These are phyloP conservation scores for Stagonosporopsis rhizophila DNA, from an alignment of 2,329 filamentous ascomycete species.

Conservation along the genomic window DNA sequence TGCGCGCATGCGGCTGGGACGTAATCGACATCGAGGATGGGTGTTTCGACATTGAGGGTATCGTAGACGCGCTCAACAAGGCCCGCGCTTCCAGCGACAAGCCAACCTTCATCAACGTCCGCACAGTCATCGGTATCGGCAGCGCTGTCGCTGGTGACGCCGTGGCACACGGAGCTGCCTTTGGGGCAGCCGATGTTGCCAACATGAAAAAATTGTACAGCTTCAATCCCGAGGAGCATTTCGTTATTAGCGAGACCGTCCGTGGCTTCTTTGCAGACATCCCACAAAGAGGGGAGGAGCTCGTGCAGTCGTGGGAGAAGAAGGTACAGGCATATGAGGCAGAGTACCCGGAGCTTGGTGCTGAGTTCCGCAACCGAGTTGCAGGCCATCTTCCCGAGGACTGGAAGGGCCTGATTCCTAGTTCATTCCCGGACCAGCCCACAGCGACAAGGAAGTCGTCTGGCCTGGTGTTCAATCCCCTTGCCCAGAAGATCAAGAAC, in stretches of 20 bases:
- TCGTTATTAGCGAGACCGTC: constrained; percentile 56
- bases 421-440: constrained; percentile 55
- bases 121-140: constrained; percentile 64
- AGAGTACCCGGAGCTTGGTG: constrained; percentile 58
- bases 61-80: constrained; percentile 57
- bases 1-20: constrained; percentile 64
- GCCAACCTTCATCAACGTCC: constrained; percentile 66
- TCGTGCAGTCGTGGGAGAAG: constrained; percentile 59
- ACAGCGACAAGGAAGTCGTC: constrained; percentile 61
- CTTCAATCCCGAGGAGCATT: constrained; percentile 59
- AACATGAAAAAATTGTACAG: constrained; percentile 61
- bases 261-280: constrained; percentile 62
- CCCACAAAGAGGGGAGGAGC: constrained; percentile 54
- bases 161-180: constrained; percentile 65
- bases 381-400: constrained; percentile 57
- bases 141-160: constrained; percentile 57
- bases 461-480: constrained; percentile 60
- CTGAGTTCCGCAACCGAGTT: constrained; percentile 58
- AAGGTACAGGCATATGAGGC: constrained; percentile 54
- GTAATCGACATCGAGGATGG: constrained; percentile 63
- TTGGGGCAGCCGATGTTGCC: constrained; percentile 61
- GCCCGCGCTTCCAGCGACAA: constrained; percentile 56
- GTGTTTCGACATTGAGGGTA: constrained; percentile 57
- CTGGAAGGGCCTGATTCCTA: constrained; percentile 61
- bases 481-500: constrained; percentile 82